Base-by-base conservation (phyloP, 169 alveolate species). In the Plasmodium knowlesi region DNA sequence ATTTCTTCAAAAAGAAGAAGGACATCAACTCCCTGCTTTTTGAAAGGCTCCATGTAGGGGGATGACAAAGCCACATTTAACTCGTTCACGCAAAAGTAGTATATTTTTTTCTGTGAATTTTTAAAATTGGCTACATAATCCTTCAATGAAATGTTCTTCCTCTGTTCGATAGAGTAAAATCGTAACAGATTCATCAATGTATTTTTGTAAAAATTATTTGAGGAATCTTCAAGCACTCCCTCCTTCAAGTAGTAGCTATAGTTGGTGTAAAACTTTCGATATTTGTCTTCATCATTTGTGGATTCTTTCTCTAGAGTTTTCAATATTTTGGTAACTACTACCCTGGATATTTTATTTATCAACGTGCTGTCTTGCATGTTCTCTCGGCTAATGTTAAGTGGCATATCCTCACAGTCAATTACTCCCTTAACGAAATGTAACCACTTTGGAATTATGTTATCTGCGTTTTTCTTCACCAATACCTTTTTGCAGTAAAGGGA, bases 321-420 rank as follows among this genome's bases (percentile, higher is more conserved):
- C 72, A 99, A 95, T 10, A 98, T 93, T 82, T 99, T 96, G 57
- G 97, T 95, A 25, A 99, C 99, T 9, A 99, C 95, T 5, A 98
- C 98, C 78, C 96, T 94, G 70, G 98, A 97, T 30, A 99, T 97
- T 95, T 98, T 98, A 78, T 94, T 96, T 70, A 98, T 98, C 93
- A 98, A 96, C n/a, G 95, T 94, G 12, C 98, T 96, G 85, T 98
- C 98, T 95, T 98, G 98, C 97, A 98, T 98, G 80, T 96, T 97
- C 92, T 99, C 99, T 79, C 99, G 95, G 93, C 99, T 98, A 90
- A 99, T 98, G 92, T 98, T 98, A 79, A 99, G 96, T 5, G 99
- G 99, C 86, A 99, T 94, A 95, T 99, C 99, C 88, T 99, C 99
- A 91, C 99, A 98, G 93, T 99, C 99, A 10, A 99, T 98, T 41